Evolutionary conservation across 1,284 basidiomycete genomes (phyloP).

Genomic region (Sporisorium scitamineum): DNA sequence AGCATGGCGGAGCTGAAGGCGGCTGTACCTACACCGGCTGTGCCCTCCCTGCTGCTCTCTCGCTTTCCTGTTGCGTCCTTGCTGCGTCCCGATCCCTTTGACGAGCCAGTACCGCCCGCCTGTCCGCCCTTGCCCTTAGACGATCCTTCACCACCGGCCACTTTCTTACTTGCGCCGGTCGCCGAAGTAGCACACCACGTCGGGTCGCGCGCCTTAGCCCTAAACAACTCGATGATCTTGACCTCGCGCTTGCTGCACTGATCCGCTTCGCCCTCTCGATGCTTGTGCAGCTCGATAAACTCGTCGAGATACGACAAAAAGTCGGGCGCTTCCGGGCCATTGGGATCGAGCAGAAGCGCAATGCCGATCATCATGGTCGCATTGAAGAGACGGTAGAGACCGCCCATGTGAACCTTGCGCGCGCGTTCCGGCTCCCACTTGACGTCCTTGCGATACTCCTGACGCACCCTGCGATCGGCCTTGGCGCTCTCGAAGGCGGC

Average conservation of each 20-base stretch:
- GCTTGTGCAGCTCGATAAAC: constrained; percentile 60
- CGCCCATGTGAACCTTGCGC: constrained; percentile 61
- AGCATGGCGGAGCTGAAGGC: constrained; percentile 50
- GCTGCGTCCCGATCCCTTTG: constrained; percentile 9
- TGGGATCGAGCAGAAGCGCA: constrained; percentile 61
- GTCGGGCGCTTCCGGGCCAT: constrained; percentile 52
- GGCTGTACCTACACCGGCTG: constrained; percentile 41
- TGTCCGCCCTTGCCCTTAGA: constrained; percentile 23
- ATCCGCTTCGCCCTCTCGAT: constrained; percentile 55
- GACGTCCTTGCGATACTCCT: constrained; percentile 60
- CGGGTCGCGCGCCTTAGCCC: constrained; percentile 60
- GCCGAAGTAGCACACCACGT: constrained; percentile 62
- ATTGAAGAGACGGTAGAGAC: constrained; percentile 65
- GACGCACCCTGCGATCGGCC: constrained; percentile 55
- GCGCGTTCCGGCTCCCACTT: constrained; percentile 58
- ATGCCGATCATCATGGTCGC: constrained; percentile 66
- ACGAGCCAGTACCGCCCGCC: neutral
- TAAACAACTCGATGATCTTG: constrained; percentile 65
- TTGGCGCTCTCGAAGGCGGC: constrained; percentile 63
- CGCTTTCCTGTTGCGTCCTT: constrained; percentile 29
- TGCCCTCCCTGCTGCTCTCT: constrained; percentile 24
- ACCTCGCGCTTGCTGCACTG: constrained; percentile 65
- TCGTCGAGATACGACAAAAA: constrained; percentile 58
- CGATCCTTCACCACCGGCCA: neutral
- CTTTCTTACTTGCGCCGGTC: constrained; percentile 28